Percentiles rank a stretch among this genome's conserved stretches.
phyloP scores from a whole-genome alignment of 441 rosid genomes.

The Pelargonium citronellum region DNA sequence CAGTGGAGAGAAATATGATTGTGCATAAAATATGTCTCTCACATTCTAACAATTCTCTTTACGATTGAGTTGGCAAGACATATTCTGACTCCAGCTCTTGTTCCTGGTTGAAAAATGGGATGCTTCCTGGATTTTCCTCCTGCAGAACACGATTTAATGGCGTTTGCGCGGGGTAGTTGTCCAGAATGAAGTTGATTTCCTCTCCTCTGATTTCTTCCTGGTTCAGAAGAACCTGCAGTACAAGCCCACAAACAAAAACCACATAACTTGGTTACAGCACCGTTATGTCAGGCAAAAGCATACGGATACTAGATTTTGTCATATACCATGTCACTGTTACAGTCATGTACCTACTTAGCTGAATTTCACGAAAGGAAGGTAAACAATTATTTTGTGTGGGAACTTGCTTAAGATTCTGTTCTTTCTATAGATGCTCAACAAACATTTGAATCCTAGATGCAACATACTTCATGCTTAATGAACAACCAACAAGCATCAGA shows the following conservation, averaged over 20 bases:
- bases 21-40: too few species aligned
- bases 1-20: too few species aligned
- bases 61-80: constrained; percentile 33
- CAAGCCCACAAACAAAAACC: constrained; percentile 10
- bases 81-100: constrained; percentile 27
- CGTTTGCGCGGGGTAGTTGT: constrained; percentile 68
- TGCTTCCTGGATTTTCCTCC: constrained; percentile 70
- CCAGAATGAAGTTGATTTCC: constrained; percentile 65
- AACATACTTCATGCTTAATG: neutral
- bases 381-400: neutral
- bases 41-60: constrained; percentile 10
- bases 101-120: constrained; percentile 40
- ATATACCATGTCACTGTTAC: neutral
- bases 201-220: constrained; percentile 73
- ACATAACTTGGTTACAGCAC: constrained; percentile 2
- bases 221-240: constrained; percentile 63
- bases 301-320: neutral
- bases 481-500: neutral
- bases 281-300: neutral
- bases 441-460: neutral
- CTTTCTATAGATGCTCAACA: neutral
- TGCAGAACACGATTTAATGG: constrained; percentile 50
- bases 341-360: neutral
- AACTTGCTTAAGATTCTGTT: neutral
- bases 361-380: neutral